Evolutionary conservation across 768 basidiomycete genomes (phyloP).

Genomic region (Termitomyces sp.): DNA sequence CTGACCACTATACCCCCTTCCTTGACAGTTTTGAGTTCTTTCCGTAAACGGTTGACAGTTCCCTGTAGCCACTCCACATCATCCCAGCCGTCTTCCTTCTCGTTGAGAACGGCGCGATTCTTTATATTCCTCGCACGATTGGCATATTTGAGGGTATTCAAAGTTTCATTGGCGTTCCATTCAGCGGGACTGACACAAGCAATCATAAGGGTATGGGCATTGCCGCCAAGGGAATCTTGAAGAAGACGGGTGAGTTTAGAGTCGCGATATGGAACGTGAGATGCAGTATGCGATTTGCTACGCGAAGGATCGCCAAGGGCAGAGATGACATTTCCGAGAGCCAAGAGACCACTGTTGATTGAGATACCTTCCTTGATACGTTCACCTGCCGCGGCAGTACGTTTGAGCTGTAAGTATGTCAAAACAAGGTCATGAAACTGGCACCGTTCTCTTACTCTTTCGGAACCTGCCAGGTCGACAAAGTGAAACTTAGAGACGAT

Average conservation of each 20-base stretch:
- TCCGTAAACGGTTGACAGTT: conserved; percentile 78
- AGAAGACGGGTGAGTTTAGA: conserved; percentile 95
- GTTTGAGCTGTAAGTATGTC: conserved; percentile 63
- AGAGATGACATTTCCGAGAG: conserved; percentile 97
- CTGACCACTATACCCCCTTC: conserved; percentile 44
- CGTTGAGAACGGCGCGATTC: conserved; percentile 87
- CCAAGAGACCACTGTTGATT: conserved; percentile 94
- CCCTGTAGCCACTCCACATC: conserved; percentile 95
- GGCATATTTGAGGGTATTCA: conserved; percentile 95
- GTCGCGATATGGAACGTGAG: conserved; percentile 96
- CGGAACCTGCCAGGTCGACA: conserved; percentile 95
- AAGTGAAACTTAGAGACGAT: conserved; percentile 97
- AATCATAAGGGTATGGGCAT: conserved; percentile 98
- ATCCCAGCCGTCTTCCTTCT: conserved; percentile 98
- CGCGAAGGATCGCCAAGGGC: conserved; percentile 92
- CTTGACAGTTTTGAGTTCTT: conserved; percentile 80
- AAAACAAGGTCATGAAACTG: conserved; percentile 9
- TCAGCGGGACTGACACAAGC: conserved; percentile 96
- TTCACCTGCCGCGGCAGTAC: conserved; percentile 93
- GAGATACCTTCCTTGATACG: conserved; percentile 99
- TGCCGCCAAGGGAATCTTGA: conserved; percentile 96
- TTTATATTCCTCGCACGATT: conserved; percentile 97
- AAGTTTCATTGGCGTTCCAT: conserved; percentile 90
- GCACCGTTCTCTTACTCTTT: conserved; percentile 59
- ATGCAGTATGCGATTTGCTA: conserved; percentile 75